Percentiles rank a stretch among this genome's conserved stretches.
Conservation (phyloP, 2,329 filamentous ascomycete genomes). For the Lachnellula suecica region DNA sequence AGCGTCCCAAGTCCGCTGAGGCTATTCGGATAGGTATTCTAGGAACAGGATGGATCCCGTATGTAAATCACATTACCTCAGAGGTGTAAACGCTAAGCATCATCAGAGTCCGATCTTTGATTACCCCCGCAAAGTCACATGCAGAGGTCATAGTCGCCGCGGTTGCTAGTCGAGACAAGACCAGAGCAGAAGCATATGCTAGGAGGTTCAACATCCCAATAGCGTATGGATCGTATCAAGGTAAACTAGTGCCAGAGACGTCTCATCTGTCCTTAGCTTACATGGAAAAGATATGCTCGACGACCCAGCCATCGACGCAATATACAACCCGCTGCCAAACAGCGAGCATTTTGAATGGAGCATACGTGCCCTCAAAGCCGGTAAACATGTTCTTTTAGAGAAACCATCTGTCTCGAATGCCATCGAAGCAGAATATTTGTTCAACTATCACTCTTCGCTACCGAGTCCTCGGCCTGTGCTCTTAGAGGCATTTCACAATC, state of each 20-base stretch:
- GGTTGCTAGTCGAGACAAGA: slow-evolving; percentile 50
- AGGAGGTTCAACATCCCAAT: slow-evolving; percentile 51
- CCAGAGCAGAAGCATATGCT: slow-evolving; percentile 48
- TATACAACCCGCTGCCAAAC: slow-evolving; percentile 51
- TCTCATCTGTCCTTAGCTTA: neutral
- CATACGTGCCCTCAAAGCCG: slow-evolving; percentile 44
- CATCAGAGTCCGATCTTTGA: slow-evolving; percentile 40
- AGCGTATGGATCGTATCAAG: slow-evolving; percentile 49
- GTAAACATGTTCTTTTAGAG: slow-evolving; percentile 56
- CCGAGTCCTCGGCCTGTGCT: slow-evolving; percentile 39
- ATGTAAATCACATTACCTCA: slow-evolving; percentile 6
- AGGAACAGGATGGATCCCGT: slow-evolving; percentile 37
- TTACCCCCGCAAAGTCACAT: slow-evolving; percentile 50
- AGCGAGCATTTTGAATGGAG: slow-evolving; percentile 47
- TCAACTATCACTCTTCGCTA: slow-evolving; percentile 36
- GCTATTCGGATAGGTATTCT: slow-evolving; percentile 36
- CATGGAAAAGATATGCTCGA: slow-evolving; percentile 34
- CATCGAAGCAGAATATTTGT: slow-evolving; percentile 44
- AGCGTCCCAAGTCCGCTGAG: slow-evolving; percentile 17
- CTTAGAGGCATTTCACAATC: slow-evolving; percentile 52
- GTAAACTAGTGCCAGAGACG: too few species aligned
- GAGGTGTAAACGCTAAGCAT: neutral
- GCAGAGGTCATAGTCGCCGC: slow-evolving; percentile 52
- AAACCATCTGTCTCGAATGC: slow-evolving; percentile 50
- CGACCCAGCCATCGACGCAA: slow-evolving; percentile 44